A percentile compares a stretch with the other conserved stretches of the same genome.
Conservation (phyloP, 1,284 basidiomycete species). For the Xerocomus cyaneibrunnescens region DNA sequence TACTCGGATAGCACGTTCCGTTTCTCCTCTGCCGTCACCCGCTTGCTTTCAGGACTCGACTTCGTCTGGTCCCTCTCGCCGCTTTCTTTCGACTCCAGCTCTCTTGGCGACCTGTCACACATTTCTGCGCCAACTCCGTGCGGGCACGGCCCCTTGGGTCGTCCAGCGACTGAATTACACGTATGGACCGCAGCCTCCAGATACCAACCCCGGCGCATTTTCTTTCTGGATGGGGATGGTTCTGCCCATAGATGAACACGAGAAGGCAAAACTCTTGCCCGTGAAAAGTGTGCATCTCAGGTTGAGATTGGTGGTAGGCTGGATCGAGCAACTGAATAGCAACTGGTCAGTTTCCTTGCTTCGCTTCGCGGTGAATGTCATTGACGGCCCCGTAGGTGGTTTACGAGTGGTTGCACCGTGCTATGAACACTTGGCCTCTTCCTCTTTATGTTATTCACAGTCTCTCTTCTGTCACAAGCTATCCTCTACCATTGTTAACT, state of each 20-base stretch:
- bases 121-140: conserved; percentile 80
- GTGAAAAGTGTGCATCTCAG: conserved; percentile 79
- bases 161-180: conserved; percentile 80
- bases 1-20: conserved; percentile 11
- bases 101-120: conserved; percentile 75
- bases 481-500: conserved; percentile 12
- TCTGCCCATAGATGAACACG: conserved; percentile 93
- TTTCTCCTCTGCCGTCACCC: conserved; percentile 11
- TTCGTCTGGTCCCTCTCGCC: conserved; percentile 17
- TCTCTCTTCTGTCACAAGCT: conserved; percentile 5
- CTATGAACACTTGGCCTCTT: conserved; percentile 13
- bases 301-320: conserved; percentile 83
- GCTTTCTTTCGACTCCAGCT: conserved; percentile 55
- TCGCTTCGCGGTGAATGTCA: neutral
- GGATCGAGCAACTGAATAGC: conserved; percentile 82
- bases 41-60: conserved; percentile 12
- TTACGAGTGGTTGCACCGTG: conserved; percentile 47
- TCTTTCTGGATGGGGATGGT: conserved; percentile 91
- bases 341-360: conserved; percentile 53
- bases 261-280: conserved; percentile 92
- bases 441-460: conserved; percentile 8
- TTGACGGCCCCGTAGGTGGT: conserved; percentile 43
- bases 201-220: conserved; percentile 64
- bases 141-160: conserved; percentile 88
- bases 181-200: conserved; percentile 73